Percentiles rank a stretch among this genome's conserved stretches.
Evolutionary conservation across 1,139 yeast species (phyloP).

Genomic region (Magnusiomyces sp.): DNA sequence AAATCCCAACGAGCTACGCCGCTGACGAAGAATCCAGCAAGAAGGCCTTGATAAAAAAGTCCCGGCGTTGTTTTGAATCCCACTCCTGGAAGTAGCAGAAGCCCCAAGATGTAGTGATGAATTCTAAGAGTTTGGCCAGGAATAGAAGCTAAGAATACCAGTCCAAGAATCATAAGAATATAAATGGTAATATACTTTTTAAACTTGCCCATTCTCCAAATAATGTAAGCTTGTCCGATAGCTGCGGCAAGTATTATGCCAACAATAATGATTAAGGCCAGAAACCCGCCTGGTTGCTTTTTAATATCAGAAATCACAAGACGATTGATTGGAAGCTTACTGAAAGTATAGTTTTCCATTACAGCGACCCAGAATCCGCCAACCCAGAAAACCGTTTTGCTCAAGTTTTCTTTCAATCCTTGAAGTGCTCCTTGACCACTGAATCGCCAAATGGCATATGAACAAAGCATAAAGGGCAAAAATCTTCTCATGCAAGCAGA

Average conservation of each 20-base stretch:
- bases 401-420: conserved; percentile 32
- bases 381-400: conserved; percentile 60
- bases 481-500: conserved; percentile 68
- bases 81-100: conserved; percentile 78
- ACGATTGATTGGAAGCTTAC: conserved; percentile 79
- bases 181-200: conserved; percentile 49
- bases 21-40: conserved; percentile 70
- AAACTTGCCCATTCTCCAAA: conserved; percentile 78
- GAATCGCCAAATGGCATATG: conserved; percentile 62
- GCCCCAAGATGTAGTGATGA: conserved; percentile 83
- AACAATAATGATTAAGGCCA: conserved; percentile 49
- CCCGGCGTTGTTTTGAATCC: conserved; percentile 55
- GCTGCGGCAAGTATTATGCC: conserved; percentile 45
- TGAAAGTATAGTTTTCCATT: conserved; percentile 80
- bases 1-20: conserved; percentile 93
- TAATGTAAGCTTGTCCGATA: conserved; percentile 61
- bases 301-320: conserved; percentile 61
- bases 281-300: conserved; percentile 67
- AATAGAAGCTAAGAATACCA: conserved; percentile 42
- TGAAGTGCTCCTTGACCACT: conserved; percentile 36
- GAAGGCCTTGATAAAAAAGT: conserved; percentile 68
- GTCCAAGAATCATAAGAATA: conserved; percentile 37
- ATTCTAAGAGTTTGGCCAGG: conserved; percentile 71
- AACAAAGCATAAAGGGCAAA: conserved; percentile 63
- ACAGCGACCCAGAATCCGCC: conserved; percentile 80